Base-by-base conservation (phyloP, 805 yeast species). In the Candida loeiensis region DNA sequence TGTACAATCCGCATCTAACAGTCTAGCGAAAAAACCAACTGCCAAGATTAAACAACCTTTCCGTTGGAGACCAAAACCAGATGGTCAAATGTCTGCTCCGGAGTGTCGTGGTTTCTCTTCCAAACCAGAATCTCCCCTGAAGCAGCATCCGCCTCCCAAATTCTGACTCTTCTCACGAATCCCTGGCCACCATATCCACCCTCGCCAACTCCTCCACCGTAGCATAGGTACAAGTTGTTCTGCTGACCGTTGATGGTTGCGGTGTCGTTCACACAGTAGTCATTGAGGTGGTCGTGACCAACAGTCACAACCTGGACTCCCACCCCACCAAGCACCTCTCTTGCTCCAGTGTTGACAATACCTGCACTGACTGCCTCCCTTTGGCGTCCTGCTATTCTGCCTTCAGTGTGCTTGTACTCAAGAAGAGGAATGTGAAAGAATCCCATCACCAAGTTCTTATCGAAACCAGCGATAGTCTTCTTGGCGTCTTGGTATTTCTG, bases 181-280 rank as follows among this genome's bases (percentile, higher is more conserved):
- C 89, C 93, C 1, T 89, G 91, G 0, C 97, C 97, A 7, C 84
- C 97, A 56, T 93, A 93, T 0, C 96, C 98, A 28, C 98, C 98
- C 62, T 87, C 95, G 12, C 98, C 99, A 4, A 76, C 73, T 1
- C 81, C 95, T 19, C 99, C 99, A 4, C 96, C 98, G 56, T 87
- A 89, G 55, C 99, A 91, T 20, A 91, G 64, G 95, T 95, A 86
- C 19, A 82, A 60, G 41, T 64, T 62, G 50, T 69, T 58, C 27
- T 56, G 54, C 3, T 46, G 28, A 6, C 48, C 53, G 2, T 55
- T 51, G 9, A 64, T 57, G 33, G 54, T 47, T 15, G 45, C 46
- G 16, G 66, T 58, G 48, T 85, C 84, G 40, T 71, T 61, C 42
- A 85, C 61, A 61, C 99, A 91, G 58, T 76, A 93, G 55, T 93